Percentiles rank a stretch among this genome's conserved stretches.
Conservation (phyloP, 2,329 filamentous ascomycete genomes). For the Fusarium nematophilum region DNA sequence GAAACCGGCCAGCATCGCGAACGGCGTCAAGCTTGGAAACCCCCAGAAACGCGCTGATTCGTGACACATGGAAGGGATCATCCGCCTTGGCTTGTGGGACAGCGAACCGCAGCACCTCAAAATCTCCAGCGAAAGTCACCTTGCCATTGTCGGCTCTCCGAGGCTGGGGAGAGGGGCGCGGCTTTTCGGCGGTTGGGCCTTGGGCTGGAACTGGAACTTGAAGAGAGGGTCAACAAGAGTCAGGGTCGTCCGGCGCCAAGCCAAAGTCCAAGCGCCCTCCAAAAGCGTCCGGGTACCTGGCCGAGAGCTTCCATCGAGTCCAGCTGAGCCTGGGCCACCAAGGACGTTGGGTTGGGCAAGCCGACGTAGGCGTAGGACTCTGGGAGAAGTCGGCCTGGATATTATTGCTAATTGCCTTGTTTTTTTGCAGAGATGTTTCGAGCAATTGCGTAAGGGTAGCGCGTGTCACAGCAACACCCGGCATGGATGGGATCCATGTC, state of each 20-base stretch:
- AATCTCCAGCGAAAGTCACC: conserved; percentile 2
- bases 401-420: not conserved
- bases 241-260: not conserved
- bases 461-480: too few species aligned
- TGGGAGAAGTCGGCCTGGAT: not conserved
- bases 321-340: too few species aligned
- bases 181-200: conserved; percentile 3
- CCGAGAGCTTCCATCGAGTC: too few species aligned
- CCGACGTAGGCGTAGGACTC: too few species aligned
- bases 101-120: conserved; percentile 6
- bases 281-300: conserved; percentile 2
- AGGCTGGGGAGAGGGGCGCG: not conserved
- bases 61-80: conserved; percentile 24
- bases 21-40: conserved; percentile 7
- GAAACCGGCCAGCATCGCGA: not conserved
- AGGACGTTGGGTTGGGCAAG: too few species aligned
- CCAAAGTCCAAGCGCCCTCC: too few species aligned
- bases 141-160: not conserved
- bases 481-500: too few species aligned
- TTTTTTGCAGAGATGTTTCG: not conserved
- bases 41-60: conserved; percentile 13
- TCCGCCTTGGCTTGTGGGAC: conserved; percentile 1
- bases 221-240: not conserved
- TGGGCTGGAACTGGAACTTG: not conserved
- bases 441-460: conserved; percentile 6